These are phyloP conservation scores for Evansstolkia leycettana DNA, from an alignment of 495 filamentous ascomycete genomes.

Conservation along the genomic window DNA sequence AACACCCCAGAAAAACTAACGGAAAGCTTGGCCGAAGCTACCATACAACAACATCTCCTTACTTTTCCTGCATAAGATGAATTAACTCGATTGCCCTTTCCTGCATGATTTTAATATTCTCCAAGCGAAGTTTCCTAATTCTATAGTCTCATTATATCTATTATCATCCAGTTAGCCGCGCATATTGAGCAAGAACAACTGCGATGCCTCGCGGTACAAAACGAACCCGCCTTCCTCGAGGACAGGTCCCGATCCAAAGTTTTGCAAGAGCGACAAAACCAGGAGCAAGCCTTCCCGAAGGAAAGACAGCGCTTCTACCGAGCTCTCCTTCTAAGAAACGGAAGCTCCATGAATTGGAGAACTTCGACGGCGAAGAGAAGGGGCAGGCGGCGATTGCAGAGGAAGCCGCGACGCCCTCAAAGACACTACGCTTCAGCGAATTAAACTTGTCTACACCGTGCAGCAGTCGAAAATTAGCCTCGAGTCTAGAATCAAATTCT, in stretches of 20 bases:
- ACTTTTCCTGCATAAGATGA: no score
- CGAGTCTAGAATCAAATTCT: constrained; percentile 11
- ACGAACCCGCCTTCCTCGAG: constrained; percentile 18
- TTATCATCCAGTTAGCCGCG: no score
- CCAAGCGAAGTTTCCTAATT: constrained; percentile 8
- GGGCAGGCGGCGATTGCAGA: constrained; percentile 1
- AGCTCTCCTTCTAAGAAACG: constrained; percentile 36
- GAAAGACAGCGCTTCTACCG: constrained; percentile 7
- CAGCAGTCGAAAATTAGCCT: constrained; percentile 23
- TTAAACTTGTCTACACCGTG: constrained; percentile 26
- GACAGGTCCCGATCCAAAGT: constrained; percentile 24
- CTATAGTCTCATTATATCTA: neutral
- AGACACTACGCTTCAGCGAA: constrained; percentile 27
- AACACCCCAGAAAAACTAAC: no score
- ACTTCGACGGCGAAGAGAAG: constrained; percentile 9
- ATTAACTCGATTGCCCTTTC: no score
- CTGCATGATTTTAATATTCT: no score
- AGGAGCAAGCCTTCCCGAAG: constrained; percentile 12
- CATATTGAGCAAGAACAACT: constrained; percentile 6
- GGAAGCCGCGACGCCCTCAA: constrained; percentile 26
- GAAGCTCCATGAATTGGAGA: constrained; percentile 31
- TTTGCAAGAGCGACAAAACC: constrained; percentile 34
- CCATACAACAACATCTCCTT: no score
- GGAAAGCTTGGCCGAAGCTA: no score
- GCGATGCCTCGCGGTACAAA: constrained; percentile 26